phyloP scores from a whole-genome alignment of 108 stramenopile species.

The Discostella pseudostelligera region DNA sequence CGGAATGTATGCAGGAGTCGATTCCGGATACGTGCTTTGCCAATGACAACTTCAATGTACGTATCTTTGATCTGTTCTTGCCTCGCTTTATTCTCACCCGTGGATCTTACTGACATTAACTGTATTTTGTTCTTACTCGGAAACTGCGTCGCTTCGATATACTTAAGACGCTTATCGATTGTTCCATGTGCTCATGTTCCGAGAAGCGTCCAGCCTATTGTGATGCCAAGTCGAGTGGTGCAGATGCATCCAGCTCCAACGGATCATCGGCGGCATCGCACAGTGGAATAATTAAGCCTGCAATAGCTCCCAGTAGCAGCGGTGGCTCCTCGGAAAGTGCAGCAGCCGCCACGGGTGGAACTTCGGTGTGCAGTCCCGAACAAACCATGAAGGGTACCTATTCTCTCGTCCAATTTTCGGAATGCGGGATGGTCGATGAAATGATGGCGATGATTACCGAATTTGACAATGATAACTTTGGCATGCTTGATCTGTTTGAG shows the following conservation, averaged over 20 bases:
- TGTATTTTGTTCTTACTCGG: constrained; percentile 42
- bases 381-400: constrained; percentile 62
- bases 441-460: constrained; percentile 70
- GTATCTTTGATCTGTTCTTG: background rate
- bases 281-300: constrained; percentile 33
- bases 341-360: constrained; percentile 30
- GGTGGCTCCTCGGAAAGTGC: constrained; percentile 13
- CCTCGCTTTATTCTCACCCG: background rate
- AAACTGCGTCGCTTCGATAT: constrained; percentile 10
- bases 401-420: constrained; percentile 62
- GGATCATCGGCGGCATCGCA: constrained; percentile 43
- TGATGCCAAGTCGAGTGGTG: constrained; percentile 44
- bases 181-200: constrained; percentile 79
- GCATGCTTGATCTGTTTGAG: constrained; percentile 83
- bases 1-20: constrained; percentile 55
- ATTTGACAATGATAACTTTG: constrained; percentile 89
- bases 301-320: constrained; percentile 2
- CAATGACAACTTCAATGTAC: constrained; percentile 42
- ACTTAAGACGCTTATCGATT: constrained; percentile 71
- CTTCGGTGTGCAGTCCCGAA: constrained; percentile 53
- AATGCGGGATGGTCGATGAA: constrained; percentile 68
- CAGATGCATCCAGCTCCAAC: constrained; percentile 7
- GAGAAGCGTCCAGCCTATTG: constrained; percentile 60
- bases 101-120: background rate
- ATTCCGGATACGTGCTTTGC: constrained; percentile 52